These are phyloP conservation scores for Thalassiosira hispida DNA, from an alignment of 352 stramenopile species.

Conservation along the genomic window DNA sequence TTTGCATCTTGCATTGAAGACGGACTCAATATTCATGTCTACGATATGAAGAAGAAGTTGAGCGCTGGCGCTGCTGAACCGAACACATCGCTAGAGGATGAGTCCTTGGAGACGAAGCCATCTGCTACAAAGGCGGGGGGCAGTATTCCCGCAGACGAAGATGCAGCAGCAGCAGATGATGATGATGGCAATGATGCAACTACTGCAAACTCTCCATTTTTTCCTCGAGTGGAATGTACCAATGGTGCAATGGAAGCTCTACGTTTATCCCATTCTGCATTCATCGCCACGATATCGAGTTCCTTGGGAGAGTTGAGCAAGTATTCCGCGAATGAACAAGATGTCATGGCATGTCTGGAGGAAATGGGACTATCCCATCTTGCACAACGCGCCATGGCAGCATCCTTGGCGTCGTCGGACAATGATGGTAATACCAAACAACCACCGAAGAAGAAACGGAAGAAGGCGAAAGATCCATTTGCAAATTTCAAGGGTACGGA, in stretches of 20 bases:
- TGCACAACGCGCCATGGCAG: constrained; percentile 13
- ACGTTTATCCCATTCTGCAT: constrained; percentile 25
- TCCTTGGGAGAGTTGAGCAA: constrained; percentile 1
- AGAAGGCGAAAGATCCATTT: constrained; percentile 9
- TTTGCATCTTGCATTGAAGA: constrained; percentile 32
- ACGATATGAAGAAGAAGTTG: background rate
- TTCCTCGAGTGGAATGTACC: constrained; percentile 26
- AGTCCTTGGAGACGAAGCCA: background rate
- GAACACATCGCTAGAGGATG: background rate
- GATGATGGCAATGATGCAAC: background rate
- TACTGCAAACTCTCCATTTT: background rate
- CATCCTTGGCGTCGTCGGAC: background rate
- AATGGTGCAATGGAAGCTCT: constrained; percentile 39
- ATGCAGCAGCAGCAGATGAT: background rate
- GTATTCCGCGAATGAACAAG: constrained; percentile 8
- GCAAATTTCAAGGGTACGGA: background rate
- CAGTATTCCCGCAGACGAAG: background rate
- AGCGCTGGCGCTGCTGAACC: background rate
- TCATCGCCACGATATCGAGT: constrained; percentile 4
- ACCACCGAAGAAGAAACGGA: constrained; percentile 17
- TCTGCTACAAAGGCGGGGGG: background rate
- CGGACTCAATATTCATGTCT: constrained; percentile 20
- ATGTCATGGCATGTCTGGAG: constrained; percentile 27
- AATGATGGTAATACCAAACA: background rate
- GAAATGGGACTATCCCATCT: constrained; percentile 28